phyloP scores from a whole-genome alignment of 805 yeast species.

The Candida boleticola region DNA sequence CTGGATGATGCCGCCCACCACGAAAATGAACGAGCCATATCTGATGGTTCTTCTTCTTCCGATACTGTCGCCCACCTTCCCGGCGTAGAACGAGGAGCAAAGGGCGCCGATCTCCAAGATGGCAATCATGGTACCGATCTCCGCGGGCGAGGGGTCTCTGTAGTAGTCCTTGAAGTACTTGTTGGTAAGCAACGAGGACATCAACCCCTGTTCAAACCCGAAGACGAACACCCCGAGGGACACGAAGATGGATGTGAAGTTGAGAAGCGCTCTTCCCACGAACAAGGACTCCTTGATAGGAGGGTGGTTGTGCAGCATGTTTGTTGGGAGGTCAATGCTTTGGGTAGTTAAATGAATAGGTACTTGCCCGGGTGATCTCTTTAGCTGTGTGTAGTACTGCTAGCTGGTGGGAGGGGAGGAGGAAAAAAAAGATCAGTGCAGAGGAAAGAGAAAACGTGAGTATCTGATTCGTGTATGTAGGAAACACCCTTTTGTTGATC shows the following conservation, averaged over 20 bases:
- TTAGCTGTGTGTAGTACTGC: too few species aligned
- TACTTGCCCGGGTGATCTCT: too few species aligned
- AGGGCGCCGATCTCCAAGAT: constrained; percentile 52
- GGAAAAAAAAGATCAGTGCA: too few species aligned
- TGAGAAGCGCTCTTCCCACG: constrained; percentile 39
- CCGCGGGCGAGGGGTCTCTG: constrained; percentile 40
- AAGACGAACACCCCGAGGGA: constrained; percentile 44
- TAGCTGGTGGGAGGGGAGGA: too few species aligned
- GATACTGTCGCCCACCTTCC: constrained; percentile 45
- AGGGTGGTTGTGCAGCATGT: not conserved
- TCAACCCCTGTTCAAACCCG: constrained; percentile 47
- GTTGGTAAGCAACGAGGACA: constrained; percentile 46
- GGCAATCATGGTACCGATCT: constrained; percentile 46
- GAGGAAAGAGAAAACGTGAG: too few species aligned
- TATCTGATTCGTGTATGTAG: too few species aligned
- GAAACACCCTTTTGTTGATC: too few species aligned
- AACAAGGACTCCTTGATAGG: constrained; percentile 33
- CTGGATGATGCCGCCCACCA: constrained; percentile 50
- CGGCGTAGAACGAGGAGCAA: constrained; percentile 47
- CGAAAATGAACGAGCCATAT: constrained; percentile 46
- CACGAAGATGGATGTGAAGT: constrained; percentile 44
- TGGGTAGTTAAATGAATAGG: too few species aligned
- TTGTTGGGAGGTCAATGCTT: too few species aligned
- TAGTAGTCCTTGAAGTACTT: constrained; percentile 40
- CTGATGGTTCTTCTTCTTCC: constrained; percentile 49